Evolutionary conservation across 495 filamentous ascomycete genomes (phyloP), one percentile per base, ranked within the genome.

Genomic region (Lindgomyces ingoldianus): DNA sequence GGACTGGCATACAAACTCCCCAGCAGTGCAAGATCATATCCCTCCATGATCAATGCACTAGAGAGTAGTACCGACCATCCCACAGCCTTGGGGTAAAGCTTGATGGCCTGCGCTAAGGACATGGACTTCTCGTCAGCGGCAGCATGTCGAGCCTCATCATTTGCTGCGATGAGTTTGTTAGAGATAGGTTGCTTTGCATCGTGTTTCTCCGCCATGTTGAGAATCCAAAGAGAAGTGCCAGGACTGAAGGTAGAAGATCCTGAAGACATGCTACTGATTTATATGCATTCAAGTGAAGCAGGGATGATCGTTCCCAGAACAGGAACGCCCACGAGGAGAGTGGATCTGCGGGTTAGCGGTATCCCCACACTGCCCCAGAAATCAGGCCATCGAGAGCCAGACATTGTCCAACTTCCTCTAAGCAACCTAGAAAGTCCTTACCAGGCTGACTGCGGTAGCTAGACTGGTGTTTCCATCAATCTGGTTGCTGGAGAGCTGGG

Each of bases 21-120:
- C 30, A 80, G 45, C n/a, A 78, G 56, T 16, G 62, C 61, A 1
- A 73, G 65, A 65, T 81, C 79, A 62, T 76, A 81, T 11, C 75
- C 77, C 33, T 79, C 77, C 79, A 81, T 81, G 45, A 78, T 70
- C 3, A 42, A 8, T 11, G n/a, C 12, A 2, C 11, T 21, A 6
- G 53, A 57, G 22, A 57, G 14, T 3, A 57, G 33, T 12, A 45
- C 3, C 3, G 53, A 42, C 33, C 4, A 57, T 3, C 18, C 53
- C 16, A 57, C 12, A 3, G 53, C 30, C 26, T 57, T 57, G 8
- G 33, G 36, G 14, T 45, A 57, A 2, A 57, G 36, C 14, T 36
- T 3, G 1, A 57, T 8, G 9, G 33, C 30, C 25, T 57, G 8
- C 21, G 12, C 8, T 4, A 57, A 3, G 9, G 53, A 44, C 53